These are phyloP conservation scores for Backusella tarrabulga DNA, from an alignment of 192 early-diverging fungal species.

Conservation along the genomic window DNA sequence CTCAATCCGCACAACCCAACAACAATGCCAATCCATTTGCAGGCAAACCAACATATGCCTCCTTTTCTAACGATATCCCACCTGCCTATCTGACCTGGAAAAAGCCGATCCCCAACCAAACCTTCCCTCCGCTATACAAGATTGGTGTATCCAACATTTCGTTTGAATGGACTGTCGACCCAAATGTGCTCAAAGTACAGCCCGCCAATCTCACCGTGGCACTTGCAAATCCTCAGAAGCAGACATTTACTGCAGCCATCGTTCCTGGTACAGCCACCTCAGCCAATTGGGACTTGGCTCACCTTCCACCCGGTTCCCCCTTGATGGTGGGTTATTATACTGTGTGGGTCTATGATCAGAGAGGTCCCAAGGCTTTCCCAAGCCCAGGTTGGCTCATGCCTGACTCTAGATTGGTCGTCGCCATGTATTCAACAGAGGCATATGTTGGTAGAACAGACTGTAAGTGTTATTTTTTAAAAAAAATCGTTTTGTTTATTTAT, in stretches of 20 bases:
- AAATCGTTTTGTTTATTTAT: neutral
- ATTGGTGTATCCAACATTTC: constrained; percentile 34
- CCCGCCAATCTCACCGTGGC: constrained; percentile 31
- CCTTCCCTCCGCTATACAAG: constrained; percentile 32
- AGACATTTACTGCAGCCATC: constrained; percentile 22
- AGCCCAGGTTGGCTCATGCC: constrained; percentile 39
- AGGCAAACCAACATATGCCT: constrained; percentile 28
- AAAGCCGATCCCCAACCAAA: constrained; percentile 34
- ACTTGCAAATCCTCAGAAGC: constrained; percentile 34
- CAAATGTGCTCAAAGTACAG: constrained; percentile 22
- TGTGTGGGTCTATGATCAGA: constrained; percentile 32
- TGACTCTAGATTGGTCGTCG: constrained; percentile 23
- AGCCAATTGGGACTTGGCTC: constrained; percentile 31
- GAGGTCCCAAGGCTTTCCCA: constrained; percentile 34
- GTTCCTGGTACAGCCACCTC: constrained; percentile 30
- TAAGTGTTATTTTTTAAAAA: constrained; percentile 7
- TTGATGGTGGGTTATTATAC: constrained; percentile 39
- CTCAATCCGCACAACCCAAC: constrained; percentile 10
- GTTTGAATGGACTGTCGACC: constrained; percentile 33
- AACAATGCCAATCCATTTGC: constrained; percentile 25
- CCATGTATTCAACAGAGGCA: constrained; percentile 32
- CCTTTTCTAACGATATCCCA: constrained; percentile 23
- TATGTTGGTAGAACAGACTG: constrained; percentile 33
- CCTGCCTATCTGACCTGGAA: constrained; percentile 39
- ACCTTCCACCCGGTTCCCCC: constrained; percentile 11